phyloP scores from a whole-genome alignment of 2,329 filamentous ascomycete species.

The Cadophora luteo-olivacea region DNA sequence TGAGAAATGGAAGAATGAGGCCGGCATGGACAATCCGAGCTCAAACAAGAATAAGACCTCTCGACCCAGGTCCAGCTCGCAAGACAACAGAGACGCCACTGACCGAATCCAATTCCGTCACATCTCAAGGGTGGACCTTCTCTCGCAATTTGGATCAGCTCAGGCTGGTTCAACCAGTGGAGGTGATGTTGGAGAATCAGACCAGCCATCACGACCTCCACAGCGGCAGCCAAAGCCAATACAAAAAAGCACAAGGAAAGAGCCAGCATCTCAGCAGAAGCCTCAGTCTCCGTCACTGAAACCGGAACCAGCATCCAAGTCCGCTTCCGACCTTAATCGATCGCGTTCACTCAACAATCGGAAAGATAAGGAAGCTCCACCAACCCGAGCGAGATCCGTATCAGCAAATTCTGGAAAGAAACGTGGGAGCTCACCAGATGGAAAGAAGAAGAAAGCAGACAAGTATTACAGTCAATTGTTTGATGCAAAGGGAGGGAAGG shows the following conservation, averaged over 20 bases:
- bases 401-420: not conserved
- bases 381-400: not conserved
- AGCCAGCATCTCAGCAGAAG: not conserved
- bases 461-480: constrained; percentile 15
- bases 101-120: constrained; percentile 11
- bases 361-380: not conserved
- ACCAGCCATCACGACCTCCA: not conserved
- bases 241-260: not conserved
- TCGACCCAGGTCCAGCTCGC: constrained; percentile 10
- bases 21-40: not conserved
- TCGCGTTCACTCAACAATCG: constrained; percentile 5
- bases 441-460: not conserved
- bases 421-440: not conserved
- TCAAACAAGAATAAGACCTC: not conserved
- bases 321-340: constrained; percentile 1
- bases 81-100: not conserved
- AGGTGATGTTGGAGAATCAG: not conserved
- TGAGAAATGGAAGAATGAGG: not conserved
- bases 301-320: not conserved
- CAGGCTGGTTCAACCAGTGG: not conserved
- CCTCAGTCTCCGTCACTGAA: not conserved
- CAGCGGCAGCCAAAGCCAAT: not conserved
- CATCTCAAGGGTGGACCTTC: not conserved
- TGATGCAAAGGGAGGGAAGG: constrained; percentile 21
- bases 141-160: not conserved